Conservation (phyloP, 2,329 filamentous ascomycete genomes). For the Thielaviopsis euricoi region DNA sequence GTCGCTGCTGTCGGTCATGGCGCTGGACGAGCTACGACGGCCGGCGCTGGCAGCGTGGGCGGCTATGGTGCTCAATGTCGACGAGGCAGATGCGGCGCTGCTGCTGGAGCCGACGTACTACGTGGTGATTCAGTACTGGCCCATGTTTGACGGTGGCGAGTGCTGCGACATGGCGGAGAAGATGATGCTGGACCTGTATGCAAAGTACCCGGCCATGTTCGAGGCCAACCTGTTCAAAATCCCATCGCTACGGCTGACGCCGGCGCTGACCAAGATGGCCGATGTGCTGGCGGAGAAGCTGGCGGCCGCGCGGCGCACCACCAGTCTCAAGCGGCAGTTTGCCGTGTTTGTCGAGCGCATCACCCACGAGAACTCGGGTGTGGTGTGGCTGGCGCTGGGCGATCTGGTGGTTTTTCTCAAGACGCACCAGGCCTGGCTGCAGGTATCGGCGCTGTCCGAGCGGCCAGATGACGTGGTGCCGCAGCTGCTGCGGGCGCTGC, state of each 20-base stretch:
- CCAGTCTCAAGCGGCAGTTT: conserved; percentile 17
- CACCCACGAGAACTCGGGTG: conserved; percentile 67
- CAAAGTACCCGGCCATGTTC: conserved; percentile 44
- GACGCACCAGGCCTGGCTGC: conserved; percentile 58
- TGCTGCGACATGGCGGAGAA: conserved; percentile 43
- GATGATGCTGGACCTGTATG: conserved; percentile 48
- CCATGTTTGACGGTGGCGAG: conserved; percentile 38
- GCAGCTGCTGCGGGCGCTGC: conserved; percentile 55
- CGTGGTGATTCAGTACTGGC: conserved; percentile 71
- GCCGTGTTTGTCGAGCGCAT: conserved; percentile 55
- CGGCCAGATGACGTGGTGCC: conserved; percentile 63
- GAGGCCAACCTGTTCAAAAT: conserved; percentile 54
- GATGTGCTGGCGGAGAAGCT: conserved; percentile 29
- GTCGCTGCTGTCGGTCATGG: conserved; percentile 74
- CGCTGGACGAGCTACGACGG: conserved; percentile 56
- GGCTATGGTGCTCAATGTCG: conserved; percentile 56
- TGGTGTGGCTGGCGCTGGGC: conserved; percentile 63
- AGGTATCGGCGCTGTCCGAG: conserved; percentile 65
- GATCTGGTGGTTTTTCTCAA: conserved; percentile 64
- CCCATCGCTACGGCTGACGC: conserved; percentile 59
- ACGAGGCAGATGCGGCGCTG: conserved; percentile 60
- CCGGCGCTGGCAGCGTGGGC: conserved; percentile 74
- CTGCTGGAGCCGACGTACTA: conserved; percentile 83
- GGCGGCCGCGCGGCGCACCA: conserved; percentile 33
- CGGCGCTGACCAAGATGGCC: conserved; percentile 52